Base-by-base conservation (phyloP, 2,329 filamentous ascomycete genomes). In the Fusarium coicis region DNA sequence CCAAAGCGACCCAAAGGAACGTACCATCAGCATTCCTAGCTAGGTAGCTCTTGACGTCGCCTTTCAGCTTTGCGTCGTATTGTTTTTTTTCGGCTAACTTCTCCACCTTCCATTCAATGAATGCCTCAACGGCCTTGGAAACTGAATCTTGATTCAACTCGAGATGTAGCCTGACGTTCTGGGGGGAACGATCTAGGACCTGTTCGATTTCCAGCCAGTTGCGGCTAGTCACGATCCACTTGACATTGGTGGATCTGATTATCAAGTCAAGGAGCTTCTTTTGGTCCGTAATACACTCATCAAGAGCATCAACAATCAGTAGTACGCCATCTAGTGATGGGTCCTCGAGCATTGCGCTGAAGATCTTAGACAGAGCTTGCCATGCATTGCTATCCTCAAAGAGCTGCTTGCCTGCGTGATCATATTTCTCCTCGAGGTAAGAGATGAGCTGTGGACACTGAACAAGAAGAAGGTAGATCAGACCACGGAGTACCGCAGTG, bases 81-180 rank as follows among this genome's bases (percentile, higher is more conserved):
- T 12, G 0, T 10, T 49, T 49, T 0, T 2, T 1, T 4, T 8
- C 0, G 0, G 46, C 10, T 14, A 49, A 12, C 7, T n/a, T 0
- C 10, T 32, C 14, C 0, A 49, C 28, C 10, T 47, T 47, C 14
- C 19, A n/a, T 2, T 47, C 10, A 2, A 30, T 47, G 7, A 30
- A 47, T 4, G 14, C 14, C 0, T n/a, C 19, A 1, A 49, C 15
- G 7, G 46, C 46, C 4, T n/a, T 18, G 5, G 3, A 32, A 3
- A 49, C 1, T n/a, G 46, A 32, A 0, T 32, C 21, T 18, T 32
- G 28, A 32, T 32, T 49, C 3, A 49, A 7, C 2, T 32, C 46
- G 9, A 49, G 46, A 9, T 49, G 7, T 1, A 49, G 10, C 1
- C 28, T 49, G 46, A 49, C 4, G 18, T n/a, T 49, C 15, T 32